Percentiles rank a stretch among this genome's conserved stretches.
phyloP scores from a whole-genome alignment of 169 alveolate genomes.

The Eimeria necatrix region DNA sequence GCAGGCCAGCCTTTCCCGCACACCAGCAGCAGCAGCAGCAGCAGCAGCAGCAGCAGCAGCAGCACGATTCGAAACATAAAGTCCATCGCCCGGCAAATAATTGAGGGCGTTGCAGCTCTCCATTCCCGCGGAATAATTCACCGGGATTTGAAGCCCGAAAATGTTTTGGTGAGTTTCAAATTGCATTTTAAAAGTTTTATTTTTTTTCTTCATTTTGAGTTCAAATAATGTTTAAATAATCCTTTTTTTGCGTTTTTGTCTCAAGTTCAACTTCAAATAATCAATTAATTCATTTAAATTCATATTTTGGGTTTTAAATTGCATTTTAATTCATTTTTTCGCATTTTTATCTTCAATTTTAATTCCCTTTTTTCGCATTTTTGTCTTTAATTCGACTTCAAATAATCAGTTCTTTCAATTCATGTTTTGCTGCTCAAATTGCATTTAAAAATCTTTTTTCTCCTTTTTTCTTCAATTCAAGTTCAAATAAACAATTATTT shows the following conservation, averaged over 20 bases:
- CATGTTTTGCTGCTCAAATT: too few relatives aligned
- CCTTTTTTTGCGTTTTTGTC: not conserved
- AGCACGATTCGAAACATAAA: not conserved
- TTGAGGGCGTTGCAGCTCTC: conserved; percentile 12
- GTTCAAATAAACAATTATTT: too few relatives aligned
- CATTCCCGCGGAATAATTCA: conserved; percentile 62
- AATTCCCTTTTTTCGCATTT: too few relatives aligned
- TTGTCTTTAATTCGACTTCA: too few relatives aligned
- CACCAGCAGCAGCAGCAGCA: not conserved
- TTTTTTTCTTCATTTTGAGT: not conserved
- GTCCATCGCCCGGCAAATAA: conserved; percentile 28
- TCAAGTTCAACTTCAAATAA: not conserved
- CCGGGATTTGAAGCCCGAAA: conserved; percentile 72
- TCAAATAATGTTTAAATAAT: not conserved
- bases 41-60: not conserved
- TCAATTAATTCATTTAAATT: conserved; percentile 17
- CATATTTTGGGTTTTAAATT: not conserved
- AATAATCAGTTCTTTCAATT: too few relatives aligned
- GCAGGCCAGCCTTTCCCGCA: too few relatives aligned
- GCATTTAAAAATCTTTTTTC: too few relatives aligned
- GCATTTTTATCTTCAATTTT: too few relatives aligned
- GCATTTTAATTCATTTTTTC: too few relatives aligned
- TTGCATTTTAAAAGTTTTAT: not conserved
- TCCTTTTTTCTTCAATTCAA: too few relatives aligned
- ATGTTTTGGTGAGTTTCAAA: not conserved